These are phyloP conservation scores for Talaromyces amestolkiae DNA, from an alignment of 2,329 filamentous ascomycete species.

Conservation along the genomic window DNA sequence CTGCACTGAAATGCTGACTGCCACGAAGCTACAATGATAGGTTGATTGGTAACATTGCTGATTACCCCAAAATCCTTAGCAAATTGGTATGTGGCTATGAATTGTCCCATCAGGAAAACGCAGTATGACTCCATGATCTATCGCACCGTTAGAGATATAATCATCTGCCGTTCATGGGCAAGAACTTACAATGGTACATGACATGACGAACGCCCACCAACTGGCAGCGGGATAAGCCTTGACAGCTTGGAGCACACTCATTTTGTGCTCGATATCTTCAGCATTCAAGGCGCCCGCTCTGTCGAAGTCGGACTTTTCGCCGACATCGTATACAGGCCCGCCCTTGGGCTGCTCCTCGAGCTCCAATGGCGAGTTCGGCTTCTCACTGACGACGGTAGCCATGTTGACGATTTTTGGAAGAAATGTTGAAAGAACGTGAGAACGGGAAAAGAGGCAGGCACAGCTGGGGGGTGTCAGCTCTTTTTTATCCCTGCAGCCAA, in stretches of 20 bases:
- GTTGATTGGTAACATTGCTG: constrained; percentile 24
- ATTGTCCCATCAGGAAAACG: constrained; percentile 61
- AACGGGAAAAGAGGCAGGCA: constrained; percentile 21
- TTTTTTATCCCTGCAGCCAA: constrained; percentile 34
- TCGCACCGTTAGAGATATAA: constrained; percentile 23
- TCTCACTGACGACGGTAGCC: constrained; percentile 33
- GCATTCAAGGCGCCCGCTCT: constrained; percentile 57
- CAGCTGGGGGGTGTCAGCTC: constrained; percentile 29
- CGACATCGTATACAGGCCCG: constrained; percentile 33
- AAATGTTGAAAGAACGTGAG: constrained; percentile 22
- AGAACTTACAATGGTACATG: constrained; percentile 54
- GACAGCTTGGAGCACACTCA: constrained; percentile 47
- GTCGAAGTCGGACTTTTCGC: constrained; percentile 45
- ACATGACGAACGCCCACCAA: constrained; percentile 57
- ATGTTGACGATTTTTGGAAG: constrained; percentile 31
- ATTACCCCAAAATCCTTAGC: constrained; percentile 47
- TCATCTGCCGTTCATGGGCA: constrained; percentile 22
- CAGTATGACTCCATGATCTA: constrained; percentile 66
- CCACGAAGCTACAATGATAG: constrained; percentile 54
- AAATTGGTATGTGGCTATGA: constrained; percentile 55
- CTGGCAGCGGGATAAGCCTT: constrained; percentile 53
- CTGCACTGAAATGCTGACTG: constrained; percentile 57
- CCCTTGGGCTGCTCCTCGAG: constrained; percentile 32
- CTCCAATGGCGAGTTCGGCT: constrained; percentile 31
- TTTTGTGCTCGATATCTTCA: constrained; percentile 54